Evolutionary conservation across 768 basidiomycete species (phyloP), one percentile per base, ranked within the genome.

Genomic region (Coprinellus micaceus): DNA sequence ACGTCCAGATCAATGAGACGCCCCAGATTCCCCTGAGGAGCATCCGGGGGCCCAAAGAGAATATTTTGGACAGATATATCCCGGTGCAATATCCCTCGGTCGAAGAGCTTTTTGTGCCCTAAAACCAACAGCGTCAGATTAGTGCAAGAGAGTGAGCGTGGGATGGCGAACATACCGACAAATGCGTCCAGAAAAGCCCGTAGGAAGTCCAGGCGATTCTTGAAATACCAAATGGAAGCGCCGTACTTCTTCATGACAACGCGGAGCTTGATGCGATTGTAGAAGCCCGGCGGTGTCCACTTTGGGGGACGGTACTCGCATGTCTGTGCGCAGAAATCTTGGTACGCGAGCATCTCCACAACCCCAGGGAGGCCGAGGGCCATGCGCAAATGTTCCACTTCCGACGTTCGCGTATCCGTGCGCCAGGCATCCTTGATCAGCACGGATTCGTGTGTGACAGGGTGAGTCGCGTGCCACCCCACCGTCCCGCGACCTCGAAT

Each of bases 11-110:
- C 64, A 28, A 51, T 51, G 11, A 51, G 30, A 51, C 33, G 30
- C 49, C 49, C 4, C 49, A 28, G 15, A 24, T 59, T 61, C 54
- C 37, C 9, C 36, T 40, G n/a, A 11, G 11, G 13, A 13, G 45
- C 26, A 10, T 53, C 49, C 21, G 30, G 25, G 15, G 24, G 24
- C 19, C 57, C 57, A 21, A 66, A 52, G 12, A 67, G 61, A 21
- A 67, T 62, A 40, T 69, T 69, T n/a, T 59, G 58, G 12, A 59
- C 41, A 37, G 62, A 66, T 49, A 70, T 60, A 51, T 68, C 69
- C 10, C 66, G 64, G 39, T 70, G 66, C 10, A 70, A 59, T 24
- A 70, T 63, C 1, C 50, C 55, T 17, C 55, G 30, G 19, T 28
- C 44, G 52, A 52, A 61, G 19, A 60, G 57, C 29, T 55, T 58